A percentile compares a stretch with the other conserved stretches of the same genome.
Evolutionary conservation across 1,284 basidiomycete genomes (phyloP).

Genomic region (Malassezia nana): DNA sequence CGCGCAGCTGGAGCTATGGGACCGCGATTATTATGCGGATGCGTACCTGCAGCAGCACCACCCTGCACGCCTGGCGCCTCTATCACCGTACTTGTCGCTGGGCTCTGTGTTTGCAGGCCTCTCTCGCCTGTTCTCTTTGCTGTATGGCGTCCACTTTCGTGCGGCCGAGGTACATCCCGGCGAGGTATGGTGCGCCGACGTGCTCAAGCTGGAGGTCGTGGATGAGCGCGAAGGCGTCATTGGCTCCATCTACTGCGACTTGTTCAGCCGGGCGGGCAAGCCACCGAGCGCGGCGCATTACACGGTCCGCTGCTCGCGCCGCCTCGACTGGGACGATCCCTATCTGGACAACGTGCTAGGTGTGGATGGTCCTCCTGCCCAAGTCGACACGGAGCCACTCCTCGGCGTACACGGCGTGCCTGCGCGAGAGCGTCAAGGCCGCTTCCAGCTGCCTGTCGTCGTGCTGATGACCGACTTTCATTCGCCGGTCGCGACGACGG

Average conservation of each 20-base stretch:
- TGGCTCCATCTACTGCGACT: slow-evolving; percentile 87
- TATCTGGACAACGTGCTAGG: slow-evolving; percentile 54
- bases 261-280: slow-evolving; percentile 77
- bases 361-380: background rate
- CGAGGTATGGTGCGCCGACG: slow-evolving; percentile 78
- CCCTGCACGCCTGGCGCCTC: slow-evolving; percentile 25
- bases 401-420: slow-evolving; percentile 29
- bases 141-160: slow-evolving; percentile 43
- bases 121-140: slow-evolving; percentile 33
- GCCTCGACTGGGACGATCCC: slow-evolving; percentile 80
- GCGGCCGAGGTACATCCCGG: slow-evolving; percentile 52
- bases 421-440: slow-evolving; percentile 51
- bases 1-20: slow-evolving; percentile 31
- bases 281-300: slow-evolving; percentile 88
- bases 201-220: slow-evolving; percentile 82
- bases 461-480: slow-evolving; percentile 84
- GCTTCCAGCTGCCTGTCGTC: slow-evolving; percentile 77
- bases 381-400: slow-evolving; percentile 18
- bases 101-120: slow-evolving; percentile 44
- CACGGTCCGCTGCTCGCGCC: slow-evolving; percentile 84
- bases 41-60: slow-evolving; percentile 24
- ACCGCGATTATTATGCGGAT: slow-evolving; percentile 42
- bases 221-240: slow-evolving; percentile 75
- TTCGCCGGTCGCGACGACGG: slow-evolving; percentile 57
- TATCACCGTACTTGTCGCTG: slow-evolving; percentile 39